Conservation (phyloP, 176 grass and related monocot species). For the Sorghum bicolor region Sorghum_bicolor_NCBIv3 NC_012877.2:1328001-1328500, state of each 20-base stretch:
- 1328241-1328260: slow-evolving; percentile 65
- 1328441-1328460: slow-evolving; percentile 50
- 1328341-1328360: slow-evolving; percentile 26
- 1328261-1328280: not conserved
- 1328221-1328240: slow-evolving; percentile 44
- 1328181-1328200: not conserved
- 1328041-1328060: slow-evolving; percentile 59
- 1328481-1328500: not conserved
- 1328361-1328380: slow-evolving; percentile 79
- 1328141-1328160: not conserved
- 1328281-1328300: not conserved
- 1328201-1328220: slow-evolving; percentile 85
- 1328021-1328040: slow-evolving; percentile 11
- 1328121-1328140: not conserved
- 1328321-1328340: not conserved
- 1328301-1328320: not conserved
- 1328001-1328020: not conserved
- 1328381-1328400: slow-evolving; percentile 58
- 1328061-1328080: slow-evolving; percentile 77
- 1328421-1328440: slow-evolving; percentile 67
- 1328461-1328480: not conserved
- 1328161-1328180: not conserved
- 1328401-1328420: slow-evolving; percentile 49
- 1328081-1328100: slow-evolving; percentile 78
- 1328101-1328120: slow-evolving; percentile 39